Conservation (phyloP, 2,329 filamentous ascomycete species). For the Nigrograna mackinnonii region DNA sequence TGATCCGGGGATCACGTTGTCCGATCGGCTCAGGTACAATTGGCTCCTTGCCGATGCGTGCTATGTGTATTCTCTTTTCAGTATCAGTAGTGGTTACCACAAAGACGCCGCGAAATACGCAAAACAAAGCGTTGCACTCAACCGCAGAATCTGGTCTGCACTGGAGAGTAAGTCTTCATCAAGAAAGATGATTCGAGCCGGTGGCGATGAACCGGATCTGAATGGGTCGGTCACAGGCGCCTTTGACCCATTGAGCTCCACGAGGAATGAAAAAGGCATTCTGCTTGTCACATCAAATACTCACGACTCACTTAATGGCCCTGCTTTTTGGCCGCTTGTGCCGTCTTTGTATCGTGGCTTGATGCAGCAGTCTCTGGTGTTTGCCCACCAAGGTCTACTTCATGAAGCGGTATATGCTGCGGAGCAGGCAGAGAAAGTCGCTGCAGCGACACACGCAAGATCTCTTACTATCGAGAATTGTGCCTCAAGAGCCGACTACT, state of each 20-base stretch:
- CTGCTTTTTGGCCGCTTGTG: conserved; percentile 80
- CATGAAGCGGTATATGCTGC: conserved; percentile 88
- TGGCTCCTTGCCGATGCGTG: conserved; percentile 62
- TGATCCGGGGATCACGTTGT: conserved; percentile 34
- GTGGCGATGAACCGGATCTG: conserved; percentile 16
- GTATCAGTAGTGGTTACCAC: conserved; percentile 58
- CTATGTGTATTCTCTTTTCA: conserved; percentile 67
- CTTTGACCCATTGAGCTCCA: conserved; percentile 31
- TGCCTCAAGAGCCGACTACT: conserved; percentile 51
- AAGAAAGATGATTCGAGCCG: conserved; percentile 16
- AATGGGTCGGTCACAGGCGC: conserved; percentile 17
- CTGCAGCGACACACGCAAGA: conserved; percentile 66
- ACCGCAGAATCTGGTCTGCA: conserved; percentile 55
- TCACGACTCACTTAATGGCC: conserved; percentile 56
- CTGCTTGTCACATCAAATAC: conserved; percentile 46
- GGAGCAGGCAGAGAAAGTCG: conserved; percentile 80
- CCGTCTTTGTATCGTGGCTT: conserved; percentile 73
- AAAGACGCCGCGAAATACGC: conserved; percentile 52
- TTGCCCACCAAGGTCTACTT: conserved; percentile 82
- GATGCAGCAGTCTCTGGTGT: conserved; percentile 74
- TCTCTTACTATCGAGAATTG: conserved; percentile 53
- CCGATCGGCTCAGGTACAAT: conserved; percentile 47
- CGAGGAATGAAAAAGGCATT: conserved; percentile 29
- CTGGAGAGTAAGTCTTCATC: conserved; percentile 46
- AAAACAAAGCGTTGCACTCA: conserved; percentile 53